Base-by-base conservation (phyloP, 495 filamentous ascomycete genomes). In the Penicillium coprophilum region DNA sequence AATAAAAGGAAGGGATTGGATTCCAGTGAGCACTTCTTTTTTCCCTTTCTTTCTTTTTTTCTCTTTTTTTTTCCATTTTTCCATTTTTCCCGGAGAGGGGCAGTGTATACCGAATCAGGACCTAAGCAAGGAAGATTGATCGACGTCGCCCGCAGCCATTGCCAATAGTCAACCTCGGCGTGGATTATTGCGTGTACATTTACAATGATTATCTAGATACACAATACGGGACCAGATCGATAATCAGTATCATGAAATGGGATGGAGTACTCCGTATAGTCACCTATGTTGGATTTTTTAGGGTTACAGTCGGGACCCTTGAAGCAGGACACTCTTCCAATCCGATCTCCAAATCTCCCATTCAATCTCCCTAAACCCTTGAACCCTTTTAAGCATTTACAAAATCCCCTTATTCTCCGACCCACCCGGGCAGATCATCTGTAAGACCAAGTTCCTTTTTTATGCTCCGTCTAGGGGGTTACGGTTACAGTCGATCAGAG, bases 81-180 rank as follows among this genome's bases (percentile, higher is more conserved):
- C 28, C 39, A 12, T 23, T 53, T 32, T 56, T 44, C 38, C 17
- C 40, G 19, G 47, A 44, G 32, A 44, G 30, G 49, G 52, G 40
- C 32, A 43, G n/a, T 46, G 49, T 43, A 67, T 68, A 49, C 66
- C 71, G 72, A 74, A 74, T 71, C 63, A 67, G 60, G 55, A 5
- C 52, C 30, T n/a, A 71, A 62, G 66, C 60, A 72, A 72, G 66
- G 63, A 62, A 50, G 64, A 66, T 66, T 65, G 67, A 73, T 75
- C 72, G 72, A 75, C 71, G 67, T 63, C 67, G 66, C 67, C 69
- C 71, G 68, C 69, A 66, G 66, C 71, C 68, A 74, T 71, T 71
- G 71, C 65, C 72, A 74, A 74, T 75, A 75, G 72, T 75, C 60
- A 47, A 54, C 31, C 61, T 69, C 63, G 65, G 64, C 66, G 72